Evolutionary conservation across 116 monocot species (phyloP).

Genomic region (Dioscorea cayenensis): DNA sequence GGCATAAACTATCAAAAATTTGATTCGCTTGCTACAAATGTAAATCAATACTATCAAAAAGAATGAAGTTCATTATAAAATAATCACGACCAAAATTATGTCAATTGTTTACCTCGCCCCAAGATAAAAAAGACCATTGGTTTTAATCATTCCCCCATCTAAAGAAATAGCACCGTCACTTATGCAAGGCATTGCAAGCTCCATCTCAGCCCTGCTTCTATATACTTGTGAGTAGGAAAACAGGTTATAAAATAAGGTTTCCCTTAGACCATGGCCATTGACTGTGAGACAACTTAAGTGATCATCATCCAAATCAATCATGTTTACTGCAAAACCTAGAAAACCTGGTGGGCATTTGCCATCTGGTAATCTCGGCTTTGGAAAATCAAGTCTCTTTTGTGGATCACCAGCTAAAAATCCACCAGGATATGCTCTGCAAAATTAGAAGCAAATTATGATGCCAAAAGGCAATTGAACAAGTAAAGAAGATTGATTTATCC

Average conservation of each 20-base stretch:
- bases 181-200: constrained; percentile 62
- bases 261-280: constrained; percentile 78
- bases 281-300: constrained; percentile 55
- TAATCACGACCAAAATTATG: too few relatives aligned
- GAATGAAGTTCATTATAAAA: too few relatives aligned
- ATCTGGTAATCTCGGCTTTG: constrained; percentile 64
- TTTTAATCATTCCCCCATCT: constrained; percentile 82
- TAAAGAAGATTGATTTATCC: background rate
- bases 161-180: constrained; percentile 83
- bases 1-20: too few relatives aligned
- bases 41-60: too few relatives aligned
- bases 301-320: constrained; percentile 57
- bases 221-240: constrained; percentile 86
- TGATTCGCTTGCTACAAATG: too few relatives aligned
- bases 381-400: constrained; percentile 60
- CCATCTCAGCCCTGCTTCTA: constrained; percentile 57
- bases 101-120: constrained; percentile 49
- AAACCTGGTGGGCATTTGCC: constrained; percentile 72
- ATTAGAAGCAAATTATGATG: background rate
- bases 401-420: constrained; percentile 65
- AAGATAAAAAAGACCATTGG: constrained; percentile 44
- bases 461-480: background rate
- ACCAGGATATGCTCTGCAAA: constrained; percentile 70
- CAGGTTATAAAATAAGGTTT: constrained; percentile 76
- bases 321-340: constrained; percentile 85